Conservation (phyloP, 2,329 filamentous ascomycete genomes). For the Clathrospora elynae region DNA sequence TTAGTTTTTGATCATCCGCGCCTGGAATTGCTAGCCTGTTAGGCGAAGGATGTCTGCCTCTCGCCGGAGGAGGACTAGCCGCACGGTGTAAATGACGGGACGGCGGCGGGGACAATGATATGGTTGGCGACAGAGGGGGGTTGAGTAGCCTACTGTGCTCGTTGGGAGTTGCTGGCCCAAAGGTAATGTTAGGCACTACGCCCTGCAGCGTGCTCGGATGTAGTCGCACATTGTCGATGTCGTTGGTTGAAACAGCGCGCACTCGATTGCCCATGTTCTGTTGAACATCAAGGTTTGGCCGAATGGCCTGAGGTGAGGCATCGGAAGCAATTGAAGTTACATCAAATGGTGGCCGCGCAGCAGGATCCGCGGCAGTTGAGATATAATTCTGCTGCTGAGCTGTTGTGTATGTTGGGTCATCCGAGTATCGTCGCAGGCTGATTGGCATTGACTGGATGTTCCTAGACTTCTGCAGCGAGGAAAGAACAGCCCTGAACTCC, state of each 20-base stretch:
- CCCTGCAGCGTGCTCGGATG: conserved; percentile 47
- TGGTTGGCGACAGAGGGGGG: conserved; percentile 44
- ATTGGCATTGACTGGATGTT: conserved; percentile 75
- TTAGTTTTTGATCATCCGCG: conserved; percentile 30
- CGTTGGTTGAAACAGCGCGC: conserved; percentile 66
- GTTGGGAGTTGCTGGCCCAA: conserved; percentile 43
- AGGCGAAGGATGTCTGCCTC: conserved; percentile 25
- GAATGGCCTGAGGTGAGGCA: conserved; percentile 25
- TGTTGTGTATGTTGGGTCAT: conserved; percentile 59
- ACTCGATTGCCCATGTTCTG: conserved; percentile 38
- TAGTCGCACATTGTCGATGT: conserved; percentile 55
- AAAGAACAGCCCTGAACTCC: conserved; percentile 88
- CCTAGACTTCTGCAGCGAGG: conserved; percentile 81
- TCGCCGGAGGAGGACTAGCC: conserved; percentile 35
- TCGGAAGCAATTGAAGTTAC: conserved; percentile 27
- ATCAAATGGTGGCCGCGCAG: conserved; percentile 46
- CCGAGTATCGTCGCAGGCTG: conserved; percentile 70
- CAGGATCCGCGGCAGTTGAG: conserved; percentile 57
- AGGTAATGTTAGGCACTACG: conserved; percentile 42
- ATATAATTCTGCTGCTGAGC: conserved; percentile 55
- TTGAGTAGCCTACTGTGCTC: conserved; percentile 22
- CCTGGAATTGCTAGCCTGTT: conserved; percentile 49
- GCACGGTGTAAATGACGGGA: conserved; percentile 38
- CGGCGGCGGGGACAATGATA: conserved; percentile 48
- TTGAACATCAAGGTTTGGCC: conserved; percentile 41